Evolutionary conservation across 2,329 filamentous ascomycete species (phyloP), one percentile per base, ranked within the genome.

Genomic region (Pestalotiopsis fici): DNA sequence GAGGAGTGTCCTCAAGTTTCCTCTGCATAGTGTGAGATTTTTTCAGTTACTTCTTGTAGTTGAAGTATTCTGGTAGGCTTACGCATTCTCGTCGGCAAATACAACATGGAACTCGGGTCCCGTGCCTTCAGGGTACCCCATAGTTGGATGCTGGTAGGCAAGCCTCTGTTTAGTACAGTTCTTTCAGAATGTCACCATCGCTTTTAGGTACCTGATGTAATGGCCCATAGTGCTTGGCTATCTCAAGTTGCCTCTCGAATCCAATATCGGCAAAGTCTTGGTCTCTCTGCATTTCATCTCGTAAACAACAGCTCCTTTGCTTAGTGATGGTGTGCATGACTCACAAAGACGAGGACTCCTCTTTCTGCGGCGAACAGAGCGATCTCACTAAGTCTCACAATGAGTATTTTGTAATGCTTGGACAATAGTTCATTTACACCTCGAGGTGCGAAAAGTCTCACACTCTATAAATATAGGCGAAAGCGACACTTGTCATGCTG

Each of bases 31-130:
- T 12, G 1, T 23, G 31, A 54, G n/a, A 3, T 47, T 25, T 25
- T 43, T 55, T 50, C 15, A 66, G 57, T 43, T 43, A n/a, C n/a
- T n/a, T n/a, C n/a, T n/a, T n/a, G n/a, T n/a, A n/a, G n/a, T n/a
- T n/a, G n/a, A n/a, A n/a, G n/a, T n/a, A n/a, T n/a, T n/a, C n/a
- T n/a, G n/a, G 2, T 43, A 21, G 2, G 13, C 74, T 69, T 54
- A 76, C 76, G 71, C 72, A 31, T 74, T 75, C 27, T 77, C 75
- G 25, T 77, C 76, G 0, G 76, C 76, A 9, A 76, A 78, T 3
- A 78, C 76, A 18, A 78, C 73, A 9, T 78, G 76, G 13, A 78
- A 78, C 11, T 78, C 76, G 0, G 76, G 75, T 0, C 76, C 72
- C 0, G 76, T 78, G 0, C 76, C 76, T 12, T 74, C 68, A 1